phyloP scores from a whole-genome alignment of 2,329 filamentous ascomycete genomes.

The Pseudogymnoascus pannorum region DNA sequence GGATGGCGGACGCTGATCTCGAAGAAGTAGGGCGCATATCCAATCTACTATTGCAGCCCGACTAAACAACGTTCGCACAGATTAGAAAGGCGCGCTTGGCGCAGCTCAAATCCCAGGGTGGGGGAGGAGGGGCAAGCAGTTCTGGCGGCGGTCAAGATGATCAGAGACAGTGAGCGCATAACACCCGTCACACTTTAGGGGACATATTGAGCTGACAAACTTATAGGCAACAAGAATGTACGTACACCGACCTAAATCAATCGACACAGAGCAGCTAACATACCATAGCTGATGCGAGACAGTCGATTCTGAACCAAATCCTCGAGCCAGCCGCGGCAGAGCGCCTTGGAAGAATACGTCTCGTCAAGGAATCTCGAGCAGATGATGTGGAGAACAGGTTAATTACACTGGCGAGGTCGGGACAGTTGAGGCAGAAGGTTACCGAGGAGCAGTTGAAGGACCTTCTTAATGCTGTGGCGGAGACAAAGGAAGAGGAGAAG shows the following conservation, averaged over 20 bases:
- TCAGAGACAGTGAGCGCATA: conserved; percentile 50
- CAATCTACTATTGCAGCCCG: neutral
- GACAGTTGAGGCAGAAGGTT: conserved; percentile 80
- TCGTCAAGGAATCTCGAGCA: conserved; percentile 90
- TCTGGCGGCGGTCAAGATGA: conserved; percentile 50
- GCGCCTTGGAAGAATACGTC: conserved; percentile 83
- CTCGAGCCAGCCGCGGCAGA: conserved; percentile 90
- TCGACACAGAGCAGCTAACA: conserved; percentile 17
- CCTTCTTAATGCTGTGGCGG: conserved; percentile 74
- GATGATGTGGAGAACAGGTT: conserved; percentile 86
- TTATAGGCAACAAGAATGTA: conserved; percentile 41
- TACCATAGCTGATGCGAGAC: conserved; percentile 56
- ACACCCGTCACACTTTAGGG: conserved; percentile 15
- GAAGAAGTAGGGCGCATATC: neutral
- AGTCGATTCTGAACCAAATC: conserved; percentile 80
- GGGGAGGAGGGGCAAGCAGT: conserved; percentile 41
- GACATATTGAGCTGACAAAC: conserved; percentile 8
- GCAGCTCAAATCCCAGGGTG: conserved; percentile 74
- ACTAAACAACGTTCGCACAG: conserved; percentile 36
- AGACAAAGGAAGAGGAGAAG: conserved; percentile 69
- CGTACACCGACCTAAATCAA: neutral
- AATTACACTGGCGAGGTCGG: conserved; percentile 81
- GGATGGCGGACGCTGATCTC: conserved; percentile 7
- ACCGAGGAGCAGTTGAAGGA: conserved; percentile 92
- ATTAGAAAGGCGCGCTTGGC: conserved; percentile 88